Evolutionary conservation across 768 basidiomycete genomes (phyloP).

Genomic region (Trametopsis cervina): DNA sequence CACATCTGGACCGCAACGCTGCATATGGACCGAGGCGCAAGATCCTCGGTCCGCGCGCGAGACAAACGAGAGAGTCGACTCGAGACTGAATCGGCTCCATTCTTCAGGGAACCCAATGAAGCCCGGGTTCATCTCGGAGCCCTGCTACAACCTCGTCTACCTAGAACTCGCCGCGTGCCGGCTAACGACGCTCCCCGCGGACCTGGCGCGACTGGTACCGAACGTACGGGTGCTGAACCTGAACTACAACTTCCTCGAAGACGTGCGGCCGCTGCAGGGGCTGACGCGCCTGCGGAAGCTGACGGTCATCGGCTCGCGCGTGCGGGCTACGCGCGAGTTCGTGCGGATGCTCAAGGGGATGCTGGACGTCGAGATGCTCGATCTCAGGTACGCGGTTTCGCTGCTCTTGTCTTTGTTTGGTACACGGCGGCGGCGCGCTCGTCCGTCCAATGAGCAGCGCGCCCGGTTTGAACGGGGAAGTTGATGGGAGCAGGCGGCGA

Average conservation of each 20-base stretch:
- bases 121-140: conserved; percentile 52
- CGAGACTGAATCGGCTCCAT: not conserved
- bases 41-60: too few relatives aligned
- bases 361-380: conserved; percentile 80
- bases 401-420: not conserved
- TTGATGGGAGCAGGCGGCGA: not conserved
- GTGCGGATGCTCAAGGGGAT: conserved; percentile 66
- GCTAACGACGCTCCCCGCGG: conserved; percentile 64
- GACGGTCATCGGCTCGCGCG: conserved; percentile 76
- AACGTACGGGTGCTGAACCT: conserved; percentile 90
- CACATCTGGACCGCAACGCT: too few relatives aligned
- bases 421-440: too few relatives aligned
- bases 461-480: not conserved
- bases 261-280: conserved; percentile 58
- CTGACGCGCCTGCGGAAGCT: conserved; percentile 74
- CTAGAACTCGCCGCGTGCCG: conserved; percentile 88
- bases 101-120: conserved; percentile 66
- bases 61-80: too few relatives aligned
- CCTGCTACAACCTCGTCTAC: conserved; percentile 87
- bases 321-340: conserved; percentile 69
- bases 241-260: conserved; percentile 94
- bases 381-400: conserved; percentile 60
- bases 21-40: conserved; percentile 2
- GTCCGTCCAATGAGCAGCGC: not conserved
- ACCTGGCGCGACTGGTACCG: conserved; percentile 60